phyloP scores from a whole-genome alignment of 2,329 filamentous ascomycete species.

The Sporothrix dimorphospora region DNA sequence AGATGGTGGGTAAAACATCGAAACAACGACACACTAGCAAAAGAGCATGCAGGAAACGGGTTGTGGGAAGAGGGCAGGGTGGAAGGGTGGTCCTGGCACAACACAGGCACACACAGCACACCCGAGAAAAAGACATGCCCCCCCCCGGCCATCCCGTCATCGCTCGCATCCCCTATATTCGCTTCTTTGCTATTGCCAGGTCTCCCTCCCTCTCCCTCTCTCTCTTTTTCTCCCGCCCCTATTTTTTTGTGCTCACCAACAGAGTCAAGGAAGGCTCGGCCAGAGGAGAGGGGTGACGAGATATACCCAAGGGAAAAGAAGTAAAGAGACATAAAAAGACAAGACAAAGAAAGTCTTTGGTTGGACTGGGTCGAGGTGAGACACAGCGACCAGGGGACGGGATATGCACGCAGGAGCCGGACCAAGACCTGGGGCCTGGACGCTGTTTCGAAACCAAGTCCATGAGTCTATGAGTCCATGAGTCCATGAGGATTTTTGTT shows the following conservation, averaged over 20 bases:
- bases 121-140: not conserved
- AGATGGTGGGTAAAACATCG: not conserved
- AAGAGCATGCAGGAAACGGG: not conserved
- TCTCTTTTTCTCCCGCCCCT: not conserved
- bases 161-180: constrained; percentile 9
- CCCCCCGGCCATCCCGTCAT: constrained; percentile 9
- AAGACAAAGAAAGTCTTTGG: not conserved
- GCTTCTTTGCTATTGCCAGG: constrained; percentile 7
- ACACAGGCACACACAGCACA: too few relatives aligned
- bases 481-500: not conserved
- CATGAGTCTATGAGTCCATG: not conserved
- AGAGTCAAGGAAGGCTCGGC: not conserved
- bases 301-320: too few relatives aligned
- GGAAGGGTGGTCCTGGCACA: too few relatives aligned
- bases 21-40: not conserved
- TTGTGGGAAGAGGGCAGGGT: too few relatives aligned
- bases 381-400: constrained; percentile 4
- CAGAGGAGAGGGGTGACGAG: too few relatives aligned
- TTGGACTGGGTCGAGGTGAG: not conserved
- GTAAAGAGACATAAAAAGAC: too few relatives aligned
- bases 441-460: not conserved
- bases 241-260: not conserved
- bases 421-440: not conserved
- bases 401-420: constrained; percentile 1
- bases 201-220: not conserved